Conservation (phyloP, 768 basidiomycete species). For the Amanita exitialis region DNA sequence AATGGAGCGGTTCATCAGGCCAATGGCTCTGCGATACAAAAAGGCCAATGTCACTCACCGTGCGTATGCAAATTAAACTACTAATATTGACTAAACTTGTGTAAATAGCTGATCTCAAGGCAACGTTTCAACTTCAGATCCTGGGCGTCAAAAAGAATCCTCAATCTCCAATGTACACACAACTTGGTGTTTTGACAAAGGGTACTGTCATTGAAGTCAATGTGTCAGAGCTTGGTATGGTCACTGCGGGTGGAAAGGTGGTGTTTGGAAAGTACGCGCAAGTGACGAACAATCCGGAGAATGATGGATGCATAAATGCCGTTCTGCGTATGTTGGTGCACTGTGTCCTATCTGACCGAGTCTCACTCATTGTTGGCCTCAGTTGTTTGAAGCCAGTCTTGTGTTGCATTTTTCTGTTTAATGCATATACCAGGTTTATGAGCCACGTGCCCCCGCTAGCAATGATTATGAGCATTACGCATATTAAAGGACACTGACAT, state of each 20-base stretch:
- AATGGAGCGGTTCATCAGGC: constrained; percentile 95
- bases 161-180: constrained; percentile 96
- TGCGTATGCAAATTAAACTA: constrained; percentile 24
- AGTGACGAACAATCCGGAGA: constrained; percentile 91
- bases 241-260: constrained; percentile 93
- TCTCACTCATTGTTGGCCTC: background rate
- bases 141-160: constrained; percentile 99
- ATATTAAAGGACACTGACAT: too few species aligned
- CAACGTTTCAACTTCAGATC: constrained; percentile 97
- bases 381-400: background rate
- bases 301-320: constrained; percentile 94
- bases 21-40: constrained; percentile 96
- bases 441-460: background rate
- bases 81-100: constrained; percentile 1
- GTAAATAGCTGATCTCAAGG: constrained; percentile 81
- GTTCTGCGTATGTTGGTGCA: constrained; percentile 60
- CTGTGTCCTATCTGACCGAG: background rate
- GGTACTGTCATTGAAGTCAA: constrained; percentile 98
- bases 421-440: background rate
- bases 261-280: constrained; percentile 93
- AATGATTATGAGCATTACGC: too few species aligned
- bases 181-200: constrained; percentile 94
- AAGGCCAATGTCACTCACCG: constrained; percentile 99
- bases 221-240: constrained; percentile 96
- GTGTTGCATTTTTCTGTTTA: too few species aligned